These are phyloP conservation scores for Sporothrix brasiliensis DNA, from an alignment of 2,329 filamentous ascomycete species.

Conservation along the genomic window DNA sequence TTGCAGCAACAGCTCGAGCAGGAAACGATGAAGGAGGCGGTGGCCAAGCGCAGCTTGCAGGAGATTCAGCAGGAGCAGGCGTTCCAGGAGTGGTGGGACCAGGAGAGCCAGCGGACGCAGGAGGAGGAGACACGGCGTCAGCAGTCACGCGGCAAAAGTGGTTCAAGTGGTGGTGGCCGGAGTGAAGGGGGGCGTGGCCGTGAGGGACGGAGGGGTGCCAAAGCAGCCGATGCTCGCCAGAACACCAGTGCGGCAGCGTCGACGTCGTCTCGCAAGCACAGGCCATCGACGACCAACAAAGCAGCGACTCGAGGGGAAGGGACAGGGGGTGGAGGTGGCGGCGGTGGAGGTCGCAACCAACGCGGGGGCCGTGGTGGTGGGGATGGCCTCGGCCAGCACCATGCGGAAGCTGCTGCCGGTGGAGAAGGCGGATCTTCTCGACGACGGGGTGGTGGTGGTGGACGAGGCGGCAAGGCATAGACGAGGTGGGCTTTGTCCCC, in stretches of 20 bases:
- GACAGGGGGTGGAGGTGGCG: not conserved
- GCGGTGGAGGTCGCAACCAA: constrained; percentile 23
- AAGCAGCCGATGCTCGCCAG: constrained; percentile 2
- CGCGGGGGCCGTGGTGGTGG: constrained; percentile 5
- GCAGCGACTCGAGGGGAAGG: constrained; percentile 15
- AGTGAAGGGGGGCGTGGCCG: constrained; percentile 18
- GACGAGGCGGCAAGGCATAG: constrained; percentile 27
- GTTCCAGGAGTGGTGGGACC: constrained; percentile 96
- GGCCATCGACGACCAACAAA: constrained; percentile 5
- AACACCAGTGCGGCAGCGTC: not conserved
- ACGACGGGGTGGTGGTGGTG: constrained; percentile 23
- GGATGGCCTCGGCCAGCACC: constrained; percentile 1
- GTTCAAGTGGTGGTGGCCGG: constrained; percentile 36
- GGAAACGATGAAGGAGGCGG: constrained; percentile 76
- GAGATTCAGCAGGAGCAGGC: constrained; percentile 97
- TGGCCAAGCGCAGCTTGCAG: constrained; percentile 83
- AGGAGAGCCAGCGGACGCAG: constrained; percentile 73
- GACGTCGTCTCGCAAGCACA: constrained; percentile 16
- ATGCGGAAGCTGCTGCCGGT: constrained; percentile 1
- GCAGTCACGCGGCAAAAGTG: constrained; percentile 49
- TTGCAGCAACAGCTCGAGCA: constrained; percentile 85
- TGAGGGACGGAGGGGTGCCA: constrained; percentile 30
- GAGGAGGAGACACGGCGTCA: constrained; percentile 58
- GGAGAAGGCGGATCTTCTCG: constrained; percentile 14
- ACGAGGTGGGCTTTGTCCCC: not conserved